Evolutionary conservation across 2,329 filamentous ascomycete species (phyloP).

Genomic region (Bipolaris zeicola): DNA sequence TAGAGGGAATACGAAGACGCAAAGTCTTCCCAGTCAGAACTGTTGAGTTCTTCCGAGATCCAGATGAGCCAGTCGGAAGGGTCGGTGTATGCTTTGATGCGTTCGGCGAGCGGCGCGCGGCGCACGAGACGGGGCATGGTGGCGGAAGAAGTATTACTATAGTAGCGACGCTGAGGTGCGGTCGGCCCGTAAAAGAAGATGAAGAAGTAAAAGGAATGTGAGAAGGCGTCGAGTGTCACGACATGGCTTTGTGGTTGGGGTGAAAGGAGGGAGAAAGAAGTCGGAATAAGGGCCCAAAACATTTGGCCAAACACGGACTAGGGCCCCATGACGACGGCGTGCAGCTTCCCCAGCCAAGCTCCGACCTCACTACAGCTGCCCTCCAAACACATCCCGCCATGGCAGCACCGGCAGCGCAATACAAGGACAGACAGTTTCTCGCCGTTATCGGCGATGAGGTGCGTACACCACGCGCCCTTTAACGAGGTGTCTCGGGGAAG

Average conservation of each 20-base stretch:
- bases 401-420: slow-evolving; percentile 64
- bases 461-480: slow-evolving; percentile 11
- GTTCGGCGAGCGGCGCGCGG: slow-evolving; percentile 76
- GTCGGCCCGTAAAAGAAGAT: background rate
- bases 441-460: slow-evolving; percentile 98
- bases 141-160: slow-evolving; percentile 1
- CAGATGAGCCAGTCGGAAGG: slow-evolving; percentile 89
- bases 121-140: slow-evolving; percentile 72
- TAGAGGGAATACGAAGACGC: slow-evolving; percentile 74
- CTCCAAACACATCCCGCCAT: slow-evolving; percentile 50
- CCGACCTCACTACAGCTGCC: slow-evolving; percentile 26
- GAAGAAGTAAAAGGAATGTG: background rate
- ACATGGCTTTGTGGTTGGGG: slow-evolving; percentile 28
- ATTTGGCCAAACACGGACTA: slow-evolving; percentile 32
- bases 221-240: slow-evolving; percentile 21
- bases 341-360: slow-evolving; percentile 26
- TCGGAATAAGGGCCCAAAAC: slow-evolving; percentile 22
- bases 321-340: slow-evolving; percentile 33
- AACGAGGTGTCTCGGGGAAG: background rate
- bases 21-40: slow-evolving; percentile 84
- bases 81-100: slow-evolving; percentile 79
- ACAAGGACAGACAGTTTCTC: slow-evolving; percentile 88
- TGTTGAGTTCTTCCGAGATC: slow-evolving; percentile 91
- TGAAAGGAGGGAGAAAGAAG: slow-evolving; percentile 11
- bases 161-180: background rate